Evolutionary conservation across 805 yeast species (phyloP).

Genomic region (Candida koratica): DNA sequence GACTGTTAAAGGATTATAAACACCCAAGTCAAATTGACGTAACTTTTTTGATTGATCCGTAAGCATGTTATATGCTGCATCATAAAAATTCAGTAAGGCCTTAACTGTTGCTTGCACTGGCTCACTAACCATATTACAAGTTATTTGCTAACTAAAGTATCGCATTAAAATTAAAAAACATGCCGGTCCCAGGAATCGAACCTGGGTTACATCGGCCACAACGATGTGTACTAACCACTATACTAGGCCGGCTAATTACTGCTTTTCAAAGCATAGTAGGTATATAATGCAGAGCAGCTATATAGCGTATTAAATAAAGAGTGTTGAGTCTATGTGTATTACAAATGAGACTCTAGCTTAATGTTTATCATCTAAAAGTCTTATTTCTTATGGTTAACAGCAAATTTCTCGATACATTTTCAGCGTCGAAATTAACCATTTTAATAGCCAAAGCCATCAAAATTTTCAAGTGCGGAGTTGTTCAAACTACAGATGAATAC

Average conservation of each 20-base stretch:
- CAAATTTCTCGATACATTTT: neutral
- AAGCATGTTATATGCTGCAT: constrained; percentile 19
- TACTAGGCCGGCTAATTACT: constrained; percentile 40
- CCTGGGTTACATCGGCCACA: constrained; percentile 50
- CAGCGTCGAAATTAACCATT: neutral
- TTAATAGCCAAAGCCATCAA: neutral
- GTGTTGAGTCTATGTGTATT: too few relatives aligned
- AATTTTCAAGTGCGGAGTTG: constrained; percentile 15
- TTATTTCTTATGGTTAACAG: too few relatives aligned
- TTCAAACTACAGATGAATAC: constrained; percentile 5
- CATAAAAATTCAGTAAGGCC: constrained; percentile 24
- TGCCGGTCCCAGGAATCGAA: constrained; percentile 53
- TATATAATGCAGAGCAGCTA: too few relatives aligned
- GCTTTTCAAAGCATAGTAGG: too few relatives aligned
- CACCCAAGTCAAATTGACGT: constrained; percentile 9
- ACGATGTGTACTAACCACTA: constrained; percentile 49
- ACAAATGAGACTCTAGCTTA: too few relatives aligned
- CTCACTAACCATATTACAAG: constrained; percentile 44
- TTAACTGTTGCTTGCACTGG: constrained; percentile 39
- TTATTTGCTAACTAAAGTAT: too few relatives aligned
- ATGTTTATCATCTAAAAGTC: neutral
- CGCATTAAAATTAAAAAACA: too few relatives aligned
- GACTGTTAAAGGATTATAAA: constrained; percentile 13
- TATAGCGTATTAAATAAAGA: too few relatives aligned
- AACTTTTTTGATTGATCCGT: constrained; percentile 22